Percentiles rank a stretch among this genome's conserved stretches.
These are phyloP conservation scores for Arthrobotrys conoides DNA, from an alignment of 2,329 filamentous ascomycete species.

Conservation along the genomic window DNA sequence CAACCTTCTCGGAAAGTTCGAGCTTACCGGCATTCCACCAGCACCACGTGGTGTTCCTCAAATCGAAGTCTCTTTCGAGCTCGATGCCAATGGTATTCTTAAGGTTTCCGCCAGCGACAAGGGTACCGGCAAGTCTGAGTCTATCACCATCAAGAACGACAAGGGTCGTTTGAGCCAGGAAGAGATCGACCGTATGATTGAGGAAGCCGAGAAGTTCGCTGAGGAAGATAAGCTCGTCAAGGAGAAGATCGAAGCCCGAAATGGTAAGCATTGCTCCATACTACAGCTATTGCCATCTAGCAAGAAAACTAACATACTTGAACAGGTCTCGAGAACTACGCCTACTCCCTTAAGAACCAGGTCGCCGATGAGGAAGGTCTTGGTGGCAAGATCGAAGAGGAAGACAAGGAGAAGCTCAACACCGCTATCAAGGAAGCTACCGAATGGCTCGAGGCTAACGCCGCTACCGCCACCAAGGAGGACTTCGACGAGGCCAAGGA, in stretches of 20 bases:
- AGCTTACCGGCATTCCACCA: slow-evolving; percentile 94
- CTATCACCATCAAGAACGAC: slow-evolving; percentile 99
- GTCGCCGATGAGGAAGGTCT: slow-evolving; percentile 96
- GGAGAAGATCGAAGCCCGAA: slow-evolving; percentile 95
- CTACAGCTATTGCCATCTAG: neutral
- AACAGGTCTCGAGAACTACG: slow-evolving; percentile 91
- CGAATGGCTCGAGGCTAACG: slow-evolving; percentile 98
- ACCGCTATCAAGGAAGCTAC: slow-evolving; percentile 97
- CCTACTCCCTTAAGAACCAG: slow-evolving; percentile 99
- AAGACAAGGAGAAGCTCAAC: slow-evolving; percentile 96
- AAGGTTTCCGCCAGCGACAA: slow-evolving; percentile 97
- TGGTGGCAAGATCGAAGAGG: slow-evolving; percentile 97
- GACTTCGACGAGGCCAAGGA: slow-evolving; percentile 99
- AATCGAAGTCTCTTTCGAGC: slow-evolving; percentile 97
- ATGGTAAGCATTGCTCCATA: slow-evolving; percentile 69
- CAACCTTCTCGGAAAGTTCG: slow-evolving; percentile 98
- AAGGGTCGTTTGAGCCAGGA: slow-evolving; percentile 97
- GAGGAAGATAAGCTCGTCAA: slow-evolving; percentile 99
- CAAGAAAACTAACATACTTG: slow-evolving; percentile 31
- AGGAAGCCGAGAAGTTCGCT: slow-evolving; percentile 97
- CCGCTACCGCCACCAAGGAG: slow-evolving; percentile 79
- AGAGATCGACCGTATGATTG: slow-evolving; percentile 99
- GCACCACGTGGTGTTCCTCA: slow-evolving; percentile 96
- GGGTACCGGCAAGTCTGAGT: slow-evolving; percentile 97
- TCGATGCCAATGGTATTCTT: slow-evolving; percentile 98